Percentiles rank a stretch among this genome's conserved stretches.
Evolutionary conservation across 2,329 filamentous ascomycete species (phyloP).

Genomic region (Sporothrix protearum): DNA sequence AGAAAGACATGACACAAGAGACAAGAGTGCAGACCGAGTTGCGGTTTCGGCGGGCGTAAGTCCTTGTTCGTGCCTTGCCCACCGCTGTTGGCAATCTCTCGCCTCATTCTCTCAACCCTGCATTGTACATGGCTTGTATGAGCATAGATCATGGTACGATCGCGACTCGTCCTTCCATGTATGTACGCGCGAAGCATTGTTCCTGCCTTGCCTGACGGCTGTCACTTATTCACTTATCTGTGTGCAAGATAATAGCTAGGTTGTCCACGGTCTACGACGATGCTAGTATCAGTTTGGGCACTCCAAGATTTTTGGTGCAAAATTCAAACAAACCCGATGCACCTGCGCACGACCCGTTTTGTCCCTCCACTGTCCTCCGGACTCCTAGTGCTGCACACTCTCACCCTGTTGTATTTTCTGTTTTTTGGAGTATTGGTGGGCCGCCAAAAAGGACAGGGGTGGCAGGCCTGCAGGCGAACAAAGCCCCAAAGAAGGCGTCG

Average conservation of each 20-base stretch:
- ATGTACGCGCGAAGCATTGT: neutral
- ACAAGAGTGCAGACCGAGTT: neutral
- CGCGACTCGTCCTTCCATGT: neutral
- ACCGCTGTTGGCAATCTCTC: neutral
- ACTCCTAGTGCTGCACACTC: neutral
- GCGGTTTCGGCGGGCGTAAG: neutral
- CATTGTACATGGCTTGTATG: neutral
- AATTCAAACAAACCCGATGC: neutral
- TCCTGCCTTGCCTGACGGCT: neutral
- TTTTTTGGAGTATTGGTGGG: neutral
- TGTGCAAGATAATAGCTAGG: neutral
- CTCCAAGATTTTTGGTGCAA: neutral
- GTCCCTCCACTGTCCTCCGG: neutral
- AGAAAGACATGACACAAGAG: neutral
- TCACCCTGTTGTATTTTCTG: neutral
- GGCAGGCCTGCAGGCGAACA: constrained; percentile 10
- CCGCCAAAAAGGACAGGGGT: neutral
- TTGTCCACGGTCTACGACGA: neutral
- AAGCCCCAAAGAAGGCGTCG: constrained; percentile 27
- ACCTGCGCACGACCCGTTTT: neutral
- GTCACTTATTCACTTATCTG: constrained; percentile 6
- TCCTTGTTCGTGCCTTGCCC: neutral
- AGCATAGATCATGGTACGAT: neutral
- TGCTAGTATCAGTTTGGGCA: too few species aligned
- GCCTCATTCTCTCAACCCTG: neutral